These are phyloP conservation scores for Elsinoe australis DNA, from an alignment of 2,329 filamentous ascomycete genomes.

Conservation along the genomic window DNA sequence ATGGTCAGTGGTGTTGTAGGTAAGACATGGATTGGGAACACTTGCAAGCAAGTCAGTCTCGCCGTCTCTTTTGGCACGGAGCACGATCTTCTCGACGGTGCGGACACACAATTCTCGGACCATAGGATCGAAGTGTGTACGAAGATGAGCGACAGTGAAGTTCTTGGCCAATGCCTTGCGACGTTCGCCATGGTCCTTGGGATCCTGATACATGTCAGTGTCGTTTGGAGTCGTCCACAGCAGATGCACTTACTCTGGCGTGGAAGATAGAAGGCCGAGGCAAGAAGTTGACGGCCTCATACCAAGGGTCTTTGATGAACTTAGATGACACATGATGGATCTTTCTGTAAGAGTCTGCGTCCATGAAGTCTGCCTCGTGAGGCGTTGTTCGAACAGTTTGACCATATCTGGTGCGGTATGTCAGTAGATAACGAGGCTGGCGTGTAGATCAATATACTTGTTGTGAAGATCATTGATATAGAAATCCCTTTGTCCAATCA, in stretches of 20 bases:
- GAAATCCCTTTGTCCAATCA: constrained; percentile 15
- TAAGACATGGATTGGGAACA: not conserved
- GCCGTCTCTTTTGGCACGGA: constrained; percentile 2
- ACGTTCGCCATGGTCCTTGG: constrained; percentile 16
- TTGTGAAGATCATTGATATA: constrained; percentile 14
- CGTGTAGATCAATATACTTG: not conserved
- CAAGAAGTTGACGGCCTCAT: constrained; percentile 16
- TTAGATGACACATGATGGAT: constrained; percentile 18
- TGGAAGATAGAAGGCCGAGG: constrained; percentile 16
- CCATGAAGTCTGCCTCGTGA: constrained; percentile 17
- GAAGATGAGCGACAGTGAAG: constrained; percentile 11
- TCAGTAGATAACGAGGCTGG: not conserved
- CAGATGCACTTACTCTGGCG: constrained; percentile 10
- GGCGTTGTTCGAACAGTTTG: constrained; percentile 14
- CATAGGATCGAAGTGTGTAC: constrained; percentile 13
- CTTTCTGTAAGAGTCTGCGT: constrained; percentile 16
- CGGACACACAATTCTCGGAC: constrained; percentile 13
- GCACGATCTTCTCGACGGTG: constrained; percentile 10
- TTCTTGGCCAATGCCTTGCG: constrained; percentile 16
- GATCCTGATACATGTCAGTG: constrained; percentile 4
- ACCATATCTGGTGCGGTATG: constrained; percentile 6
- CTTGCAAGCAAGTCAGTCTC: constrained; percentile 13
- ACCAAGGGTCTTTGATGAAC: constrained; percentile 17
- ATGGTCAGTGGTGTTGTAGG: not conserved
- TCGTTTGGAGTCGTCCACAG: not conserved